These are phyloP conservation scores for Oryza brachyantha DNA, from an alignment of 176 grass and related monocot genomes.

Conservation along the genomic window DNA sequence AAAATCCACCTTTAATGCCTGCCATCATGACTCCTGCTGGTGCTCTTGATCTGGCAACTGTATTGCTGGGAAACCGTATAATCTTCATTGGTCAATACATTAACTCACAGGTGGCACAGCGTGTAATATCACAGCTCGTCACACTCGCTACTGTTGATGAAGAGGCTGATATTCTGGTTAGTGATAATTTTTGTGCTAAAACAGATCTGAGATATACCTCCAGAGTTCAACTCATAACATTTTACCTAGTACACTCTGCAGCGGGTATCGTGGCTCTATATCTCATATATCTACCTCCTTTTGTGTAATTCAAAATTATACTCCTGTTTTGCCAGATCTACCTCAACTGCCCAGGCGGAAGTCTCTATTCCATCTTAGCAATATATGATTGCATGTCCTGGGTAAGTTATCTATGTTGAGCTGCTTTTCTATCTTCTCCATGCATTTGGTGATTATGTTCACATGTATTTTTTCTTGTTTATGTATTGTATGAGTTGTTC, in stretches of 20 bases:
- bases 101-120: conserved; percentile 89
- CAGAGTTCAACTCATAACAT: not conserved
- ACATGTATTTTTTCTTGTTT: conserved; percentile 8
- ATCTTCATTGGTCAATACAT: conserved; percentile 93
- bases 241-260: not conserved
- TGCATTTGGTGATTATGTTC: not conserved
- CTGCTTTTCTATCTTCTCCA: conserved; percentile 5
- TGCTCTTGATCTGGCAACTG: conserved; percentile 67
- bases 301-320: not conserved
- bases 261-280: not conserved
- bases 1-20: conserved; percentile 93
- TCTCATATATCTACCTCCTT: not conserved
- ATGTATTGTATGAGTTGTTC: not conserved
- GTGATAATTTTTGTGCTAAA: conserved; percentile 16
- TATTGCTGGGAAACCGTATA: conserved; percentile 77
- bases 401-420: conserved; percentile 47
- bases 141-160: conserved; percentile 84
- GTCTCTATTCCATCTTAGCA: conserved; percentile 82
- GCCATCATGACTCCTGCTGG: conserved; percentile 67
- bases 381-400: conserved; percentile 98
- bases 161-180: conserved; percentile 86
- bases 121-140: conserved; percentile 90
- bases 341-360: conserved; percentile 87
- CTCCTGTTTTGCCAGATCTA: conserved; percentile 63
- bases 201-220: no score